phyloP scores from a whole-genome alignment of 1,139 yeast genomes.

The Hansenula anomala region DNA sequence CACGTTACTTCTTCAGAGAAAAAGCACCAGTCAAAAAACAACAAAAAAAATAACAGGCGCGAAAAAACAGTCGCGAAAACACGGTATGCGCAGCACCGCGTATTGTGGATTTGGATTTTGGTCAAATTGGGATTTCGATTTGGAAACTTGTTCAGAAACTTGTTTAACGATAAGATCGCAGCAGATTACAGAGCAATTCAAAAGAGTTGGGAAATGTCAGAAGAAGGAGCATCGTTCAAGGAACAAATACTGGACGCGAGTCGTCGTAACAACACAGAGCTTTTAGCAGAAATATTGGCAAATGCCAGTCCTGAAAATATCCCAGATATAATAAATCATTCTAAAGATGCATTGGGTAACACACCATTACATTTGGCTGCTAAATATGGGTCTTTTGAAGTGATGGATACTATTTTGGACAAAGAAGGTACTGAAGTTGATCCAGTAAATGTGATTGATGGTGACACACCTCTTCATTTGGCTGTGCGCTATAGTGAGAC shows the following conservation, averaged over 20 bases:
- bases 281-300: conserved; percentile 53
- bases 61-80: too few species aligned
- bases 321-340: conserved; percentile 59
- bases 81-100: too few species aligned
- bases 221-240: conserved; percentile 66
- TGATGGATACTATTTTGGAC: conserved; percentile 76
- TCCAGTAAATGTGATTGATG: conserved; percentile 63
- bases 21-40: background rate
- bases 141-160: too few species aligned
- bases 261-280: conserved; percentile 81
- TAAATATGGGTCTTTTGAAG: conserved; percentile 78
- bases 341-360: conserved; percentile 79
- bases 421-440: conserved; percentile 90
- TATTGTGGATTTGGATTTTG: too few species aligned
- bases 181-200: too few species aligned
- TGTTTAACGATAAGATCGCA: too few species aligned
- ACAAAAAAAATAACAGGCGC: too few species aligned
- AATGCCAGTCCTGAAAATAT: conserved; percentile 42
- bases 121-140: too few species aligned
- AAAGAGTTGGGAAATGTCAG: conserved; percentile 9
- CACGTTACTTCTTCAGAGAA: background rate
- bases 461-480: conserved; percentile 85
- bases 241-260: conserved; percentile 88
- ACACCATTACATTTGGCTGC: conserved; percentile 81
- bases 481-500: conserved; percentile 72